Evolutionary conservation across 2,329 filamentous ascomycete species (phyloP), one percentile per base, ranked within the genome.

Genomic region (Penicillium expansum): DNA sequence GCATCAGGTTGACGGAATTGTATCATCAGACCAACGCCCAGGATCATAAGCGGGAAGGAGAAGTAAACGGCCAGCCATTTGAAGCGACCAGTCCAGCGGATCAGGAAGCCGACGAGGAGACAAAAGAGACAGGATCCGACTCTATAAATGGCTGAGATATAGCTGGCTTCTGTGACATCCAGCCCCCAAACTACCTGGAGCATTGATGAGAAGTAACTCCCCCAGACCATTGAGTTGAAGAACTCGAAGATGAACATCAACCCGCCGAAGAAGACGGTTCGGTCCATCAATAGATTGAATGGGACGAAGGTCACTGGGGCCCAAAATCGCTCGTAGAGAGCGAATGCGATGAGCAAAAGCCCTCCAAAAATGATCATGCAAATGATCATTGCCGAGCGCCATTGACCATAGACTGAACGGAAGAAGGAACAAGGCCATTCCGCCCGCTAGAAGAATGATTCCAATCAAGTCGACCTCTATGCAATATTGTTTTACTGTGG

Each of bases 401-500:
- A 67, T 37, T 60, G 64, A 62, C 20, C 62, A 62, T 11, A 71
- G 50, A 30, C 58, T 69, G 11, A 72, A 61, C 0, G 71, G 62
- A 11, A 71, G 60, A 4, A 72, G 55, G 45, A 72, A 60, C 3
- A 70, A 53, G 29, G 63, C 52, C 41, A 72, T 67, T 9, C 58
- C 68, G 4, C 65, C 65, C 5, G 66, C 61, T 32, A 70, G 56
- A 8, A 73, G 60, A n/a, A 70, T 58, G 22, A 70, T 59, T 8
- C 71, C 70, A 30, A 69, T 52, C n/a, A 64, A 63, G 66, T 90
- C 87, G 56, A 89, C 86, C 61, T 89, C 82, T 33, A 82, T 74
- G 22, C 78, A 67, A 69, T 88, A 87, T 66, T 83, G 73, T 41
- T 73, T 67, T 27, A 85, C 48, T 1, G 78, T 81, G 63, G 85